Evolutionary conservation across 2,329 filamentous ascomycete genomes (phyloP).

Genomic region (Fusarium sp.): DNA sequence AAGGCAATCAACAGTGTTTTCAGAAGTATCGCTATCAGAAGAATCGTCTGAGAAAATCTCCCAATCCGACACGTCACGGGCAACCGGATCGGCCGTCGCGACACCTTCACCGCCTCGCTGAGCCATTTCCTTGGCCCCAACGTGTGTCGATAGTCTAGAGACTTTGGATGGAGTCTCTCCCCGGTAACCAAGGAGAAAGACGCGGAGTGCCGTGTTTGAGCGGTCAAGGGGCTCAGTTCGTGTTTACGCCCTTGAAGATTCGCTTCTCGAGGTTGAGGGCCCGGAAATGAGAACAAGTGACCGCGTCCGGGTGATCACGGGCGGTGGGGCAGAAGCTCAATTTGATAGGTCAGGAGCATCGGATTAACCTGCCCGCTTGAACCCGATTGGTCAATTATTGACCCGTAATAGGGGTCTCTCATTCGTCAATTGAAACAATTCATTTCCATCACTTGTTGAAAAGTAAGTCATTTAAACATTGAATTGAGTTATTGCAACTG

Average conservation of each 20-base stretch:
- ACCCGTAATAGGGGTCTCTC: not conserved
- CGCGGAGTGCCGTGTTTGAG: not conserved
- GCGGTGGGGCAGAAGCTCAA: not conserved
- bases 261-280: not conserved
- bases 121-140: not conserved
- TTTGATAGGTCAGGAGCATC: not conserved
- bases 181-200: slow-evolving; percentile 2
- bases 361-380: not conserved
- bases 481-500: not conserved
- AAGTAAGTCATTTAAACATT: not conserved
- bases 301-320: not conserved
- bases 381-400: not conserved
- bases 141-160: not conserved
- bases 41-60: slow-evolving; percentile 12
- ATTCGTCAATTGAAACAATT: not conserved
- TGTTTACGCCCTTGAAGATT: slow-evolving; percentile 10
- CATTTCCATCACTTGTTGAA: not conserved
- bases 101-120: not conserved
- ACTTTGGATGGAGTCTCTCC: slow-evolving; percentile 10
- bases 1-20: slow-evolving; percentile 13
- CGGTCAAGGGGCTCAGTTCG: slow-evolving; percentile 1
- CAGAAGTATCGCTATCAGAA: slow-evolving; percentile 10
- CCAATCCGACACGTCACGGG: slow-evolving; percentile 16
- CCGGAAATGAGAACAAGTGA: not conserved
- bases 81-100: not conserved